Base-by-base conservation (phyloP, 129 eudicot genomes). In the Artemisia tridentata region DNA sequence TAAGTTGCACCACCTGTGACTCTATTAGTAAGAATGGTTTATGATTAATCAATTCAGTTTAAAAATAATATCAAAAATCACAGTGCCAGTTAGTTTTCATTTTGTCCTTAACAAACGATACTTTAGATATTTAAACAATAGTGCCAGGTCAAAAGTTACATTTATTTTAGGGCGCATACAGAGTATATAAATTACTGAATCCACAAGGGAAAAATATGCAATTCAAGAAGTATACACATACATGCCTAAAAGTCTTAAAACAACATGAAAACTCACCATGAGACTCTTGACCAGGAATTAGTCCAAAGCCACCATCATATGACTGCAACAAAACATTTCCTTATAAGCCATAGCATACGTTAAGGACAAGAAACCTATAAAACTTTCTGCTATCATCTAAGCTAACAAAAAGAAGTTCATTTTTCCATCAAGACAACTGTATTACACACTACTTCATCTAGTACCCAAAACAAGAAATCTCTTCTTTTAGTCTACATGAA, bases 1-100 rank as follows among this genome's bases (percentile, higher is more conserved):
- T 85, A 95, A 64, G 99, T 95, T 84, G 90, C 99, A 78, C 99
- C 99, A 85, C 99, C 99, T 95, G 99, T 75, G 73, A 82, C 77
- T 80, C 97, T 87, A 89, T 80, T 63, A 74, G 74, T 65, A 83
- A 76, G 74, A 77, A 80, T 72, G 64, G 51, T 82, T 70, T 75
- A 74, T 87, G 78, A 86, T 84, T 72, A 79, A 80, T 57, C 69
- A 64, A 63, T 31, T 34, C 46, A 50, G 72, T 65, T 57, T 21
- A 51, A 12, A 46, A 11, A 16, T 54, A 2, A 7, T 12, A 38
- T 18, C 18, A 7, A 46, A 71, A 16, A 48, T 50, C 17, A 56
- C 21, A 41, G 38, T 62, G 48, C 17, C 19, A 29, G 38, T 31
- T 48, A 19, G n/a, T 38, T 38, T 31, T 38, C 8, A 38, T 38